Evolutionary conservation across 1,284 basidiomycete species (phyloP), one percentile per base, ranked within the genome.

Genomic region (Irpex sp.): DNA sequence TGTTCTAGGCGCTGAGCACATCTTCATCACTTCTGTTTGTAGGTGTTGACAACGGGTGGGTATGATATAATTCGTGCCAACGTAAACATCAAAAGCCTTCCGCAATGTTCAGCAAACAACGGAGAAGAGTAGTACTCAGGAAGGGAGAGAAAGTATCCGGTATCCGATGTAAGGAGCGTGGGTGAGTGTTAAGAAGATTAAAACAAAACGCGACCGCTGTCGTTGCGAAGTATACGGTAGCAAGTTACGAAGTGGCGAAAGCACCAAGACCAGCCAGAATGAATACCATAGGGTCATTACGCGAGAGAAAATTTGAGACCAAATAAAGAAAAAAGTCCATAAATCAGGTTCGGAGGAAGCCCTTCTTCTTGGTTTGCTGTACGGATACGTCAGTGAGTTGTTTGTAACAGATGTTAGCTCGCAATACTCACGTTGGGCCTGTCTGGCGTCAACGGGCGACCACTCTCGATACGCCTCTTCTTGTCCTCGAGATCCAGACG

Each of bases 401-500:
- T 44, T 44, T 15, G 40, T 4, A 36, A 34, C 11, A 9, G 11
- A 36, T 15, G 40, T 44, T 26, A 34, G 26, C 26, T 34, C 8
- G 26, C 48, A 49, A 61, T 60, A 79, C 87, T 76, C 71, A 92
- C 90, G 70, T 83, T 83, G 66, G 82, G 79, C 85, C 97, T 97
- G 81, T 98, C 96, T 40, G 96, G 97, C 57, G 96, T 98, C 75
- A 97, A 81, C 66, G 96, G 94, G 71, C 96, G 85, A 57, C 96
- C 96, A 71, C 88, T 92, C 82, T 98, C 97, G 76, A 98, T 87
- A 74, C 92, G 89, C 78, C 94, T 85, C 88, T 98, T 98, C 91
- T 98, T 97, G 76, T 98, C 97, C 79, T 99, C 97, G 71, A 99
- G 83, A 74, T 99, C 97, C 67, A 83, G 74, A 70, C 95, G 87